phyloP scores from a whole-genome alignment of 148 eudicot genomes.

The Rhododendron molle region DNA sequence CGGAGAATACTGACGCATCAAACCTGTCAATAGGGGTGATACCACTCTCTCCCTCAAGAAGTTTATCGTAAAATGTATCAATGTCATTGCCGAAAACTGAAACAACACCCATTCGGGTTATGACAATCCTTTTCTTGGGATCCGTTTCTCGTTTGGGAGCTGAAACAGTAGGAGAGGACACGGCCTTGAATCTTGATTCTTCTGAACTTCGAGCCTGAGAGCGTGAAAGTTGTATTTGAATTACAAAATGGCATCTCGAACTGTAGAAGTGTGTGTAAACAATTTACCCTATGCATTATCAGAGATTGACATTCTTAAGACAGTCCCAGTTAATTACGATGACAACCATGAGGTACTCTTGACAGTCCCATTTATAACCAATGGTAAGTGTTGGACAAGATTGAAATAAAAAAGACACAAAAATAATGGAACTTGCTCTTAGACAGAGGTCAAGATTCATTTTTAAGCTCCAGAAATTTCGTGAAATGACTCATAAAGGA shows the following conservation, averaged over 20 bases:
- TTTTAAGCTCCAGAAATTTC: too few species aligned
- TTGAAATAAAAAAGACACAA: neutral
- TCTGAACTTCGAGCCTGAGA: slow-evolving; percentile 28
- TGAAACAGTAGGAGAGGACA: slow-evolving; percentile 28
- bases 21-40: slow-evolving; percentile 32
- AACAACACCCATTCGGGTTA: slow-evolving; percentile 47
- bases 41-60: slow-evolving; percentile 42
- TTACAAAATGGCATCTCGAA: neutral
- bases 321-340: neutral
- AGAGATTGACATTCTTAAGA: neutral
- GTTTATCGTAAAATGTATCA: slow-evolving; percentile 33
- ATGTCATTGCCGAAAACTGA: slow-evolving; percentile 40
- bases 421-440: too few species aligned
- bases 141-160: slow-evolving; percentile 45
- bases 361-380: too few species aligned
- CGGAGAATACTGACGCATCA: slow-evolving; percentile 38
- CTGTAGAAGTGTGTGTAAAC: neutral
- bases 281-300: neutral
- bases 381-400: neutral
- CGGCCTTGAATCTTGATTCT: slow-evolving; percentile 31
- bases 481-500: too few species aligned
- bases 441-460: too few species aligned
- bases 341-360: neutral
- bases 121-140: slow-evolving; percentile 44
- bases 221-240: neutral